Evolutionary conservation across 176 grass and related monocot species (phyloP).

Genomic region (Zoysia japonica): DNA sequence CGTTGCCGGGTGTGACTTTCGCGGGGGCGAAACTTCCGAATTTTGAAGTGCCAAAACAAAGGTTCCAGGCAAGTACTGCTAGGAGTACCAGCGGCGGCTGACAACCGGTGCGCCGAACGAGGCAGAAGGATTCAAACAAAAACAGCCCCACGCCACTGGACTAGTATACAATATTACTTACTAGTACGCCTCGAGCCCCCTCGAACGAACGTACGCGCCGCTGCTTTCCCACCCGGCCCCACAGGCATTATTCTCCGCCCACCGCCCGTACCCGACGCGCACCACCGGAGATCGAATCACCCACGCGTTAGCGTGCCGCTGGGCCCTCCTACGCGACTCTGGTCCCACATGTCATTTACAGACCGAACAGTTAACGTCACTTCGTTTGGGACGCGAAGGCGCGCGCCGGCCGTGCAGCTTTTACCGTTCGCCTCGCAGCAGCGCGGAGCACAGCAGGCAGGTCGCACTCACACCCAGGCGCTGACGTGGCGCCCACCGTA

Average conservation of each 20-base stretch:
- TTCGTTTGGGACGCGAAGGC: neutral
- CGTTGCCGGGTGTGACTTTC: neutral
- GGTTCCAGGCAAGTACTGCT: too few relatives aligned
- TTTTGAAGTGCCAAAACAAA: neutral
- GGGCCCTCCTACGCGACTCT: fast-evolving
- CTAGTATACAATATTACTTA: too few relatives aligned
- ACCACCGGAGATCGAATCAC: neutral
- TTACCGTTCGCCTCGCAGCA: neutral
- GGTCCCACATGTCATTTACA: conserved; percentile 3
- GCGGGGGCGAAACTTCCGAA: neutral
- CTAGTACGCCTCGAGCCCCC: neutral
- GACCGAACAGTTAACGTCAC: neutral
- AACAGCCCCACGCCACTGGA: neutral
- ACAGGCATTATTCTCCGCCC: neutral
- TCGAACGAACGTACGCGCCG: neutral
- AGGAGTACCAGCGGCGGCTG: neutral
- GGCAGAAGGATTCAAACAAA: neutral
- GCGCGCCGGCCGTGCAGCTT: neutral
- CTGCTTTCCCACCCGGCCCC: neutral
- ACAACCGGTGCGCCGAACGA: neutral
- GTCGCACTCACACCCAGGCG: conserved; percentile 16
- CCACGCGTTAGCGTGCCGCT: neutral
- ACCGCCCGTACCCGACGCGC: conserved; percentile 18
- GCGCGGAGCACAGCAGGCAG: neutral
- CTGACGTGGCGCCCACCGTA: neutral